Evolutionary conservation across 2,329 filamentous ascomycete genomes (phyloP), one percentile per base, ranked within the genome.

Genomic region (Monosporascus sp.): DNA sequence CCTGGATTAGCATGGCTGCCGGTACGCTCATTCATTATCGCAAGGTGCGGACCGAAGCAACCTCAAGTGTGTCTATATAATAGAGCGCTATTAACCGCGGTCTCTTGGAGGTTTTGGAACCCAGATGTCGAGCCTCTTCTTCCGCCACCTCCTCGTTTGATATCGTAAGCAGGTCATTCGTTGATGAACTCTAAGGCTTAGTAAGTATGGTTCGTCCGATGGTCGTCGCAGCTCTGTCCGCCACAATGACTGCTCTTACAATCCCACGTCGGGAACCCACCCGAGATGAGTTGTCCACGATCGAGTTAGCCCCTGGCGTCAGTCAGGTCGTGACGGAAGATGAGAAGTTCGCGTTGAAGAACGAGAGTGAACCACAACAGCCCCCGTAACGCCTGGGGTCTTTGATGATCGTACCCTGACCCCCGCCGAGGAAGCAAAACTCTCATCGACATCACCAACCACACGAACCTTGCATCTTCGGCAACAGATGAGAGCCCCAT

Each of bases 401-500:
- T 43, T 28, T 18, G 14, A 20, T 26, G 37, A 47, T 26, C 11
- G 53, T 37, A 51, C 8, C 2, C 40, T 28, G 45, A 48, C 31
- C 51, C 57, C 55, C 45, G n/a, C n/a, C 56, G 47, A 88, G 84
- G 77, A 87, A 68, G 86, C 56, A 77, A 81, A 58, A 87, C 85
- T 65, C 91, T 91, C 76, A 89, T 91, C 74, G 88, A 92, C 70
- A 86, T 91, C 64, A 91, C 88, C 26, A 77, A 85, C 53, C 80
- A 80, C 50, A 74, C 77, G 20, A 79, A 85, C 49, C 75, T 84
- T 46, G 82, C 83, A 53, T 68, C 74, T 56, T 67, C 61, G 58
- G 62, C 55, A 56, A 58, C 63, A 3, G 50, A 58, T n/a, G 60
- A 61, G 26, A 56, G 55, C 9, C 51, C 58, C 44, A 66, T 54